Evolutionary conservation across 176 grass and related monocot genomes (phyloP).

Genomic region (Rhynchospora tenuis): DNA sequence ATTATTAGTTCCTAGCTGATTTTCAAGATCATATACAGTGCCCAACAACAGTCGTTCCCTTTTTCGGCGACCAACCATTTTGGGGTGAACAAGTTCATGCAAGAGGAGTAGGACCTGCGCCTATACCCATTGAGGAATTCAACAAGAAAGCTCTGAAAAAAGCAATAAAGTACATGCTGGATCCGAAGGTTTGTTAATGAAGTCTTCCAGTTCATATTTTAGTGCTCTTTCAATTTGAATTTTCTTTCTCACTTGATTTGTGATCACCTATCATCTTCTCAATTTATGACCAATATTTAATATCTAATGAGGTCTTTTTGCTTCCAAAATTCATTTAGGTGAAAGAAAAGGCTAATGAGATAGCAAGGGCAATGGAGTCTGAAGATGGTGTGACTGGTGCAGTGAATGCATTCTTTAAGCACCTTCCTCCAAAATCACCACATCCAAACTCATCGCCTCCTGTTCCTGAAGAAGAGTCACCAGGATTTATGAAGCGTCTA

Average conservation of each 20-base stretch:
- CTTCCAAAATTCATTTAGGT: slow-evolving; percentile 36
- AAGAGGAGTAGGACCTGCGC: slow-evolving; percentile 68
- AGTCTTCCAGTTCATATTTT: neutral
- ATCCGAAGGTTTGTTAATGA: slow-evolving; percentile 39
- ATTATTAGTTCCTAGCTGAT: neutral
- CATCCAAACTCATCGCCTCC: neutral
- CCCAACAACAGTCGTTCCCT: slow-evolving; percentile 91
- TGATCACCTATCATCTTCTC: neutral
- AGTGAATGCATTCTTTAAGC: slow-evolving; percentile 78
- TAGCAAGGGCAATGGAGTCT: slow-evolving; percentile 72
- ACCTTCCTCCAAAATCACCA: slow-evolving; percentile 40
- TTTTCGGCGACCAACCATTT: slow-evolving; percentile 95
- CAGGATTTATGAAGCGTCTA: neutral
- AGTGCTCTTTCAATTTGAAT: neutral
- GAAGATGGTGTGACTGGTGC: slow-evolving; percentile 75
- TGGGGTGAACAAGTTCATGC: slow-evolving; percentile 84
- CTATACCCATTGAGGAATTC: slow-evolving; percentile 86
- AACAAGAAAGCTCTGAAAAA: slow-evolving; percentile 56
- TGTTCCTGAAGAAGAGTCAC: neutral
- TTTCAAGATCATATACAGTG: slow-evolving; percentile 46
- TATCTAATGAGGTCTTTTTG: neutral
- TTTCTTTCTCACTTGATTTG: neutral
- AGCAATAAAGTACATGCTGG: slow-evolving; percentile 79
- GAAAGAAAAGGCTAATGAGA: slow-evolving; percentile 59
- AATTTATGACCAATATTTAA: neutral